Evolutionary conservation across 352 stramenopile species (phyloP).

Genomic region (Phytophthora rubi): DNA sequence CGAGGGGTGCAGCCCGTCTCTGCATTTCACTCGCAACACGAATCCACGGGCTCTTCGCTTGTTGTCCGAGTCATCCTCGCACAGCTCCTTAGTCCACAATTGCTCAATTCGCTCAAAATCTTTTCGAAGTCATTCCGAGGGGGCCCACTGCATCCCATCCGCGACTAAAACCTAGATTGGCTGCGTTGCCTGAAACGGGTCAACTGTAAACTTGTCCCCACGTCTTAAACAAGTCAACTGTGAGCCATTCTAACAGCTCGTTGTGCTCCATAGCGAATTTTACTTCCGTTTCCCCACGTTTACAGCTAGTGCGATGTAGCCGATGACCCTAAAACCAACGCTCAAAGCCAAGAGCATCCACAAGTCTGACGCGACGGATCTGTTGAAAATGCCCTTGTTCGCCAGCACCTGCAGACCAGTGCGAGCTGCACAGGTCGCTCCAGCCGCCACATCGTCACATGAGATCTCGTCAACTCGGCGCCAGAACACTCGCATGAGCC

Average conservation of each 20-base stretch:
- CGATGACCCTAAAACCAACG: slow-evolving; percentile 37
- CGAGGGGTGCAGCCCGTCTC: neutral
- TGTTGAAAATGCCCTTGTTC: slow-evolving; percentile 41
- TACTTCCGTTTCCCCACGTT: slow-evolving; percentile 36
- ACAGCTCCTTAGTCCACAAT: slow-evolving; percentile 28
- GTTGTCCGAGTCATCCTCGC: slow-evolving; percentile 22
- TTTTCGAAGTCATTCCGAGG: neutral
- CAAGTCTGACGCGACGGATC: slow-evolving; percentile 32
- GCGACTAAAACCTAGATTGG: neutral
- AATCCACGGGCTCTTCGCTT: slow-evolving; percentile 5
- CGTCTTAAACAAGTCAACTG: neutral
- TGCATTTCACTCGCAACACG: neutral
- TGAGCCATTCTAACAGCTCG: neutral
- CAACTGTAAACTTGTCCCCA: slow-evolving; percentile 1
- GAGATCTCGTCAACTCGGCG: slow-evolving; percentile 41
- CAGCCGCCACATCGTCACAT: slow-evolving; percentile 31
- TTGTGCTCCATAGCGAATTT: neutral
- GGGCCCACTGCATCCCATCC: neutral
- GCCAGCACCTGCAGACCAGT: slow-evolving; percentile 41
- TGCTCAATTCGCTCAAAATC: neutral
- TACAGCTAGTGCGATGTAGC: slow-evolving; percentile 35
- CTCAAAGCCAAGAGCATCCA: slow-evolving; percentile 36
- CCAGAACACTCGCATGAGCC: slow-evolving; percentile 58
- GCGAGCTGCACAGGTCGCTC: slow-evolving; percentile 27
- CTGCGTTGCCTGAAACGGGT: neutral